phyloP scores from a whole-genome alignment of 768 basidiomycete species.

The Suillus paluster region DNA sequence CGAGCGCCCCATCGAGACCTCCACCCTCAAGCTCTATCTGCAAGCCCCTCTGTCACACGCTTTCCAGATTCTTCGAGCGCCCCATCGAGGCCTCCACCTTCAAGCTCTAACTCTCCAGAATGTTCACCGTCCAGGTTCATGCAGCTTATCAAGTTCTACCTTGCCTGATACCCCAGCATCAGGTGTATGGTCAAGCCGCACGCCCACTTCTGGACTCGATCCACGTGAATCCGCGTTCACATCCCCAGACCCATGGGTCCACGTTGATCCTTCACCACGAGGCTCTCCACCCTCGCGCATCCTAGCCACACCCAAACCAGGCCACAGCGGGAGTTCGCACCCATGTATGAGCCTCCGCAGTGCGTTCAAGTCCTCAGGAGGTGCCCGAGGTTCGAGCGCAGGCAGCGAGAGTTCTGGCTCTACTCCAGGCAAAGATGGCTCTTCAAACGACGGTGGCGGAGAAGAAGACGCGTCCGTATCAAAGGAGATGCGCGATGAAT shows the following conservation, averaged over 20 bases:
- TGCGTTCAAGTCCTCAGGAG: neutral
- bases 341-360: neutral
- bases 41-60: too few relatives aligned
- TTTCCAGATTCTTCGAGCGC: neutral
- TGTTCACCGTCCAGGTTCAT: neutral
- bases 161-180: neutral
- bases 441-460: neutral
- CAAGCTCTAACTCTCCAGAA: neutral
- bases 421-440: neutral
- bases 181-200: neutral
- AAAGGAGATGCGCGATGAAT: neutral
- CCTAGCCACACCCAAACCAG: neutral
- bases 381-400: neutral
- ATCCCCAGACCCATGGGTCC: neutral
- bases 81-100: neutral
- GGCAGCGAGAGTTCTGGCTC: neutral
- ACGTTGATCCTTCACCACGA: neutral
- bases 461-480: neutral
- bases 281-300: neutral
- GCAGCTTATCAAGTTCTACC: neutral
- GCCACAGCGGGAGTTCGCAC: neutral
- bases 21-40: neutral
- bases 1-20: neutral
- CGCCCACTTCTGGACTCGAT: neutral
- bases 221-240: neutral